Evolutionary conservation across 345 rosid species (phyloP), one percentile per base, ranked within the genome.

Genomic region (Erodium maritimum): DNA sequence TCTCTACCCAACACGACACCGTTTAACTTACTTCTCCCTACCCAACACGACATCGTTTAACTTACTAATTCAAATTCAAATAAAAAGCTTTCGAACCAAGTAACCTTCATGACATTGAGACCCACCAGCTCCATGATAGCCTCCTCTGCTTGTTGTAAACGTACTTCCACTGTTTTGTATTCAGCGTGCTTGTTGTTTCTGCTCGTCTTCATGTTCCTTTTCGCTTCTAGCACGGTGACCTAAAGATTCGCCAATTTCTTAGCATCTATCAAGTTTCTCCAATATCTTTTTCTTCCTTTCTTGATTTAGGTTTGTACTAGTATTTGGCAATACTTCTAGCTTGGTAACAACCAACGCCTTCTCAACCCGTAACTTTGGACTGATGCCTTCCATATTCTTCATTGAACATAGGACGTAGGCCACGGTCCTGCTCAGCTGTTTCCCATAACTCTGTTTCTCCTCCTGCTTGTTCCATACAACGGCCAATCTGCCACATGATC

Each of bases 401-500:
- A 56, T 59, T 46, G 37, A 61, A 42, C 24, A 29, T 21, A 1
- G 60, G 63, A 62, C 69, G 60, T 57, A 54, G 42, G 33, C 66
- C 53, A 37, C 64, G 45, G 25, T 78, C 79, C 59, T 75, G 78
- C 50, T 65, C 83, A 34, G 68, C 42, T 56, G 82, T 73, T 75
- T 85, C 79, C 81, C 82, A 82, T 53, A 80, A 63, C 58, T 81
- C 79, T 42, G 50, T 69, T 69, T 54, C 62, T 70, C 61, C 80
- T 72, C 66, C 65, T 67, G 75, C 77, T 76, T 71, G 69, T 77
- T 57, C 79, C 76, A 24, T 69, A 54, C 54, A 68, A 75, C 16
- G 88, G 79, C 54, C 75, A 75, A 59, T 85, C 86, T 12, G 88
- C 89, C 33, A 59, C 75, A 67, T 85, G 82, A 77, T 91, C 95